Percentiles rank a stretch among this genome's conserved stretches.
Evolutionary conservation across 257 asterid genomes (phyloP).

Genomic region (Capsicum pubescens): DNA sequence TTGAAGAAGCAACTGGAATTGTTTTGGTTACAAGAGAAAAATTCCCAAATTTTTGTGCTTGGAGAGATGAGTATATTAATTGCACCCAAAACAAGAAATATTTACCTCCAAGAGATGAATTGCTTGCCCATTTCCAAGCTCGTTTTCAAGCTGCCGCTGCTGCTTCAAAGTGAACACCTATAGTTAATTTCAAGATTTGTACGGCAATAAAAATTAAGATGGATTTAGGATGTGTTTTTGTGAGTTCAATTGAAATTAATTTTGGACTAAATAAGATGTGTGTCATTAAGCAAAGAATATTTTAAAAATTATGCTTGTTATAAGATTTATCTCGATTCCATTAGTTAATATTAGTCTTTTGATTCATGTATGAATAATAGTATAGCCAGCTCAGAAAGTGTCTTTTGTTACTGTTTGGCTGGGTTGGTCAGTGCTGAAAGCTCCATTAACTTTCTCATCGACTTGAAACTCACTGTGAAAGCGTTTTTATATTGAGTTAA

Average conservation of each 20-base stretch:
- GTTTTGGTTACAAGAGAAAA: neutral
- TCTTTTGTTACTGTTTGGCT: too few relatives aligned
- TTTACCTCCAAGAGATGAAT: slow-evolving; percentile 1
- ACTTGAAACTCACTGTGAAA: too few relatives aligned
- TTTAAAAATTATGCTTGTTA: neutral
- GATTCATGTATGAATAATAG: neutral
- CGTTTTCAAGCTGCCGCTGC: neutral
- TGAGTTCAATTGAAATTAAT: neutral
- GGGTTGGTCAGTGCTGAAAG: too few relatives aligned
- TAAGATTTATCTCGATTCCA: too few relatives aligned
- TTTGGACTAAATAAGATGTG: neutral
- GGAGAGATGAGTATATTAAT: slow-evolving; percentile 1
- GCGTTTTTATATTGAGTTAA: too few relatives aligned
- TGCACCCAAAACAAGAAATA: slow-evolving; percentile 3
- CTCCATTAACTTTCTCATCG: too few relatives aligned
- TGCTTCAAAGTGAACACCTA: neutral
- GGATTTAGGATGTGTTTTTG: neutral
- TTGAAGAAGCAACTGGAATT: neutral
- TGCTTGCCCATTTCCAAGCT: neutral
- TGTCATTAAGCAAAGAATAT: too few relatives aligned
- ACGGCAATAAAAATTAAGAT: neutral
- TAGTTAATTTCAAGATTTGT: neutral
- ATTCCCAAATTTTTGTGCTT: neutral
- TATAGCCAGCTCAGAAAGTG: too few relatives aligned
- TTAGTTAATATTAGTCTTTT: neutral